Conservation (phyloP, 2,329 filamentous ascomycete genomes). For the Aureobasidium zeae region DNA sequence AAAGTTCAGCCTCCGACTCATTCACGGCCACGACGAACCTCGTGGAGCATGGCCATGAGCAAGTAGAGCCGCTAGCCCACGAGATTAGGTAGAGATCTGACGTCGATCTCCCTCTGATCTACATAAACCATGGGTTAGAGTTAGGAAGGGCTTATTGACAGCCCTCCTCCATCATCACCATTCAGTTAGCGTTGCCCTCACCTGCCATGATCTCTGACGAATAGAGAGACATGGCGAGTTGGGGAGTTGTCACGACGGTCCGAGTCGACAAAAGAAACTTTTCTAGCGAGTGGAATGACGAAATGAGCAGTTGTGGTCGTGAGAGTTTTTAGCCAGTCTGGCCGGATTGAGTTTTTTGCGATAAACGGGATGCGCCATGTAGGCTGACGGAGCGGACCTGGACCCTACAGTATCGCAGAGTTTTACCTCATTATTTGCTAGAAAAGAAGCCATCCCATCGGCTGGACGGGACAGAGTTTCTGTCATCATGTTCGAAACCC, state of each 20-base stretch:
- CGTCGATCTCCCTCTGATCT: slow-evolving; percentile 3
- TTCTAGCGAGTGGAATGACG: slow-evolving; percentile 11
- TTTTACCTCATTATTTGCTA: too few species aligned
- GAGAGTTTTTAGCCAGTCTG: too few species aligned
- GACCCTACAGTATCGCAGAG: too few species aligned
- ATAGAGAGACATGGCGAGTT: background rate
- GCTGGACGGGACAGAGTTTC: too few species aligned
- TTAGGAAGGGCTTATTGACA: background rate
- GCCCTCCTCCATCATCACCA: slow-evolving; percentile 6
- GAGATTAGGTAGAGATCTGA: slow-evolving; percentile 11
- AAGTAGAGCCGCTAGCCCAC: background rate
- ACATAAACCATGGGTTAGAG: background rate
- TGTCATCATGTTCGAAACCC: too few species aligned
- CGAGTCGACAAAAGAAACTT: slow-evolving; percentile 6
- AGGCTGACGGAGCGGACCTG: too few species aligned
- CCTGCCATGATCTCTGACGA: too few species aligned
- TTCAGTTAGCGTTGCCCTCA: slow-evolving; percentile 9
- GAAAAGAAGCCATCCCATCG: too few species aligned
- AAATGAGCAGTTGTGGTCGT: too few species aligned
- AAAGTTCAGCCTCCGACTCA: slow-evolving; percentile 6
- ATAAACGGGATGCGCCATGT: too few species aligned
- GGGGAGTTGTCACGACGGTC: slow-evolving; percentile 2
- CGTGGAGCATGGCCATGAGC: background rate
- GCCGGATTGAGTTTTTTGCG: too few species aligned
- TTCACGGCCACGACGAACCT: background rate